A percentile compares a stretch with the other conserved stretches of the same genome.
phyloP scores from a whole-genome alignment of 106 monocot species.

The Phalaenopsis aphrodite region DNA sequence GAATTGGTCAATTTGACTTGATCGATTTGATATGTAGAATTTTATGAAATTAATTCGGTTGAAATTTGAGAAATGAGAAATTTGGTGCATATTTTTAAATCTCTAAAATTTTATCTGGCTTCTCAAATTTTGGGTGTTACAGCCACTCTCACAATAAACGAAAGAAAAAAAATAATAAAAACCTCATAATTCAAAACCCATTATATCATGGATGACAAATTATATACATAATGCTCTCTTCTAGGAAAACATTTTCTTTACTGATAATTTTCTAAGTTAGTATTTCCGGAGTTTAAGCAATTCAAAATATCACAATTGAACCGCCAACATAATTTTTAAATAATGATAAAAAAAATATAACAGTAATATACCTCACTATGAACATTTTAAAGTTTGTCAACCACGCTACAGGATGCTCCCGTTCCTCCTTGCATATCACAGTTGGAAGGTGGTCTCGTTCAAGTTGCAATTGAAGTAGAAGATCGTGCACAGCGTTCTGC shows the following conservation, averaged over 20 bases:
- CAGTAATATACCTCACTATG: not conserved
- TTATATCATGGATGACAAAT: too few species aligned
- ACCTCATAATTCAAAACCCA: too few species aligned
- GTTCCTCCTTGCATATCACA: constrained; percentile 97
- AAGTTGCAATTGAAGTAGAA: constrained; percentile 98
- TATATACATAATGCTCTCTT: too few species aligned
- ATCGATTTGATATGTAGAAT: too few species aligned
- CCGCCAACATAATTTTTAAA: not conserved
- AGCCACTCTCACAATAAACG: too few species aligned
- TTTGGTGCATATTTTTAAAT: too few species aligned
- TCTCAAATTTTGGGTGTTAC: too few species aligned
- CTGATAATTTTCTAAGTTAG: not conserved
- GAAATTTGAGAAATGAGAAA: too few species aligned
- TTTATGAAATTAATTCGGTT: too few species aligned
- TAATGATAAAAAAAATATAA: not conserved
- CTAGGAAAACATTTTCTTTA: not conserved
- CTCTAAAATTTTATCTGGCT: too few species aligned
- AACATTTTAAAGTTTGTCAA: not conserved
- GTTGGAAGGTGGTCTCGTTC: constrained; percentile 89
- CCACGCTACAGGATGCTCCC: constrained; percentile 73
- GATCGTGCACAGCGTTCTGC: constrained; percentile 96
- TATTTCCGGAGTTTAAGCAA: not conserved
- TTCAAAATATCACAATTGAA: not conserved
- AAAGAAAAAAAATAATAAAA: too few species aligned
- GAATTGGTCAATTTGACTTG: too few species aligned